These are phyloP conservation scores for Cercospora canescens DNA, from an alignment of 2,329 filamentous ascomycete species.

Conservation along the genomic window DNA sequence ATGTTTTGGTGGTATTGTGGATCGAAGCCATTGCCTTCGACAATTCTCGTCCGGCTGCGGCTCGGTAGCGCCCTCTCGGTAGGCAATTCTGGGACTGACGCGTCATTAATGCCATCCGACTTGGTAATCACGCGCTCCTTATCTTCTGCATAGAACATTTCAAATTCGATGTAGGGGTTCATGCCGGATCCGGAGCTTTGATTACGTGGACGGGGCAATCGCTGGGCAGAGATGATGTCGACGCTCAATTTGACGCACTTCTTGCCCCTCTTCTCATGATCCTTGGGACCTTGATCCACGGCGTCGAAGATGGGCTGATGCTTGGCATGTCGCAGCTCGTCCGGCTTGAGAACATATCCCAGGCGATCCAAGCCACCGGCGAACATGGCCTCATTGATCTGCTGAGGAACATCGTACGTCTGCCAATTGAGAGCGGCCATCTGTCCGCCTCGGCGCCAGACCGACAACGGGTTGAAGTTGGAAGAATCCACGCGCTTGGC, in stretches of 20 bases:
- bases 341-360: constrained; percentile 92
- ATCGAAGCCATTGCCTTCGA: constrained; percentile 89
- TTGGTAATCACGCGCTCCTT: constrained; percentile 73
- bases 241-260: constrained; percentile 83
- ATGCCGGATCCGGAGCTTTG: constrained; percentile 73
- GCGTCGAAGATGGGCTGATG: constrained; percentile 61
- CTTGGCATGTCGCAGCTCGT: constrained; percentile 68
- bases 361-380: constrained; percentile 81
- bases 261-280: constrained; percentile 66
- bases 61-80: constrained; percentile 71
- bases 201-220: constrained; percentile 79
- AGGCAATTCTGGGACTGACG: constrained; percentile 63
- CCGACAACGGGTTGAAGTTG: constrained; percentile 91
- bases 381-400: constrained; percentile 98
- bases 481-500: constrained; percentile 78
- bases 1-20: constrained; percentile 81
- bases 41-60: constrained; percentile 75
- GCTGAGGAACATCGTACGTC: constrained; percentile 92
- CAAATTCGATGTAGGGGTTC: constrained; percentile 92
- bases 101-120: constrained; percentile 65
- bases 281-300: constrained; percentile 52
- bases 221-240: constrained; percentile 89
- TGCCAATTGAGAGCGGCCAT: constrained; percentile 99
- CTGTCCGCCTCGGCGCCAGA: constrained; percentile 94
- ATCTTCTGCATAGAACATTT: constrained; percentile 92